Evolutionary conservation across 345 rosid species (phyloP).

Genomic region (Euphorbia pulcherrima): DNA sequence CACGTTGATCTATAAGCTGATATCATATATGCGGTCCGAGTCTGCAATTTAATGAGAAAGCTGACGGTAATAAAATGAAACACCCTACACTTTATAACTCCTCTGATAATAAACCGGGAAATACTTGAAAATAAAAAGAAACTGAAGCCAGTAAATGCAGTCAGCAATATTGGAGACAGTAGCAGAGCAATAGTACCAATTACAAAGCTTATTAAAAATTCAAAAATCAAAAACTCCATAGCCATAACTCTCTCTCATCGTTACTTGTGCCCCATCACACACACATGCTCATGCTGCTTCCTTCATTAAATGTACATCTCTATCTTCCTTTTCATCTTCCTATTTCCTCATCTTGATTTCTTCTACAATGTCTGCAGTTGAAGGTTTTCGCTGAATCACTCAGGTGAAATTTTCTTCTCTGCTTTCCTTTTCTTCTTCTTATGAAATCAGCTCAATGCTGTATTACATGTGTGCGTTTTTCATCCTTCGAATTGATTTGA

Average conservation of each 20-base stretch:
- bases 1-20: constrained; percentile 4
- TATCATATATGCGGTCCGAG: background rate
- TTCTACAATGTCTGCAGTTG: constrained; percentile 1
- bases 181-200: background rate
- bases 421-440: background rate
- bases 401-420: background rate
- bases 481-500: too few relatives aligned
- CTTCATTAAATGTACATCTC: constrained; percentile 17
- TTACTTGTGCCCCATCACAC: constrained; percentile 19
- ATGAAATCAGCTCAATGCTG: background rate
- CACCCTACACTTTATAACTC: background rate
- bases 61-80: background rate
- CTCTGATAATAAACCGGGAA: background rate
- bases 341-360: background rate
- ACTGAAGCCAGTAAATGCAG: background rate
- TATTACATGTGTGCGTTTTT: background rate
- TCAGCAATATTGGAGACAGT: background rate
- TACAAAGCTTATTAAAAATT: background rate
- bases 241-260: constrained; percentile 14
- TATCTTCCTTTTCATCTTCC: background rate
- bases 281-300: constrained; percentile 1
- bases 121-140: background rate
- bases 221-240: background rate
- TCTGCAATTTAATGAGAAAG: background rate
- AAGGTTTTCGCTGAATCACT: background rate